These are phyloP conservation scores for Endotrypanum monterogeii DNA, from an alignment of 208 protist species.

Conservation along the genomic window DNA sequence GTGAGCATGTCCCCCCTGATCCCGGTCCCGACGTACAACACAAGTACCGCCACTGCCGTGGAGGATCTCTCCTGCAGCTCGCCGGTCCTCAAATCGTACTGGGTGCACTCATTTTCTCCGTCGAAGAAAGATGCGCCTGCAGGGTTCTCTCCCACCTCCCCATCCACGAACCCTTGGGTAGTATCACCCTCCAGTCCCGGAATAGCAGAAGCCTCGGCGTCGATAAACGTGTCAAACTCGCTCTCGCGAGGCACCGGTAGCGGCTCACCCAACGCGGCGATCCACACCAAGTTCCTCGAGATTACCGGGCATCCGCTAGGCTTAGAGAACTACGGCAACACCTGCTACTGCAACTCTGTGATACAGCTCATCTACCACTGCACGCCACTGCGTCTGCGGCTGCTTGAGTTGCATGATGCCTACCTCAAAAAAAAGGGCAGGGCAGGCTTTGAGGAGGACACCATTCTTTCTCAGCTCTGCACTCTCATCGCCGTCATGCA, in stretches of 20 bases:
- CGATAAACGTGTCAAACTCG: background rate
- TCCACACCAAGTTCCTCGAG: conserved; percentile 74
- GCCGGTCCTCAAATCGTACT: conserved; percentile 73
- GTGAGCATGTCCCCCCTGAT: conserved; percentile 28
- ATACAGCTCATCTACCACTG: conserved; percentile 93
- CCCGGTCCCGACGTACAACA: conserved; percentile 55
- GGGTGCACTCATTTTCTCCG: conserved; percentile 51
- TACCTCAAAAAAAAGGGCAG: conserved; percentile 57
- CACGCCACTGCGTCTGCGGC: conserved; percentile 71
- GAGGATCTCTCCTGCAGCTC: conserved; percentile 45
- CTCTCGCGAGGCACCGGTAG: background rate
- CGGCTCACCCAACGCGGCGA: conserved; percentile 11
- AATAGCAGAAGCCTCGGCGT: conserved; percentile 1
- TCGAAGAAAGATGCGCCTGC: conserved; percentile 18
- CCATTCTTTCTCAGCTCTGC: conserved; percentile 65
- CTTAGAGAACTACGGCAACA: conserved; percentile 92
- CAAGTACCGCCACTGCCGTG: conserved; percentile 18
- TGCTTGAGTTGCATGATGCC: conserved; percentile 75
- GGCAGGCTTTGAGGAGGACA: conserved; percentile 63
- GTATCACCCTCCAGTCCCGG: conserved; percentile 11
- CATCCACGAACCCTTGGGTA: conserved; percentile 14
- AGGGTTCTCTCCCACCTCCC: conserved; percentile 30
- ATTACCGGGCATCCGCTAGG: conserved; percentile 78
- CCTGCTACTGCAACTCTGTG: conserved; percentile 91
- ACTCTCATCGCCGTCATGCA: conserved; percentile 83